Conservation (phyloP, 148 eudicot genomes). For the Dysphania ambrosioides region DNA sequence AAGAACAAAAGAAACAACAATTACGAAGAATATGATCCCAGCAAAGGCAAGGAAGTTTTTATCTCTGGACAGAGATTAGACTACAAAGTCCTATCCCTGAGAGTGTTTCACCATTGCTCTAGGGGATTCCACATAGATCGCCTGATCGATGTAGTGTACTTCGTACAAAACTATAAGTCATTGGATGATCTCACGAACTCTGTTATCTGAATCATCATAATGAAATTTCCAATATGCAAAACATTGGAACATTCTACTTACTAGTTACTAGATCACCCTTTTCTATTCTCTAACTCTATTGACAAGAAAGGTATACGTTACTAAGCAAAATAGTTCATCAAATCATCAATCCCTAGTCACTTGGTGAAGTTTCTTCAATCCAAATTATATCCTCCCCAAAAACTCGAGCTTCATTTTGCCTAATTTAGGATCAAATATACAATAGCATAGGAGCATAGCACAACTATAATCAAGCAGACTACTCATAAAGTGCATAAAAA, state of each 20-base stretch:
- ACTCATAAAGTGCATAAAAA: neutral
- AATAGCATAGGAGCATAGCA: neutral
- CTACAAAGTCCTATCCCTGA: neutral
- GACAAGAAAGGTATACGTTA: too few species aligned
- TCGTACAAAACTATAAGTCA: too few species aligned
- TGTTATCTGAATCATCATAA: neutral
- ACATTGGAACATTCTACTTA: neutral
- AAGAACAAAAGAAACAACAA: neutral
- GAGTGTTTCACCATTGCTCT: neutral
- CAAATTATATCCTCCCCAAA: too few species aligned
- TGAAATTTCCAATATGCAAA: neutral
- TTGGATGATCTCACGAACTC: neutral
- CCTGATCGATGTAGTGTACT: too few species aligned
- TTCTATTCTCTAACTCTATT: too few species aligned
- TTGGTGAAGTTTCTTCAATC: neutral
- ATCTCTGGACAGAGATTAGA: neutral
- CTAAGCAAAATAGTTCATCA: too few species aligned
- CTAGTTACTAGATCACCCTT: too few species aligned
- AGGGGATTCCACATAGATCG: too few species aligned
- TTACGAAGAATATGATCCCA: neutral
- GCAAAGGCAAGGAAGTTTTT: neutral
- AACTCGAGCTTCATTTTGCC: neutral
- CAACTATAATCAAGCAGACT: too few species aligned
- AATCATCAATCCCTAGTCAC: too few species aligned
- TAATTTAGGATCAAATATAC: too few species aligned